A percentile compares a stretch with the other conserved stretches of the same genome.
These are phyloP conservation scores for Naganishia liquefaciens DNA, from an alignment of 1,284 basidiomycete species.

Conservation along the genomic window DNA sequence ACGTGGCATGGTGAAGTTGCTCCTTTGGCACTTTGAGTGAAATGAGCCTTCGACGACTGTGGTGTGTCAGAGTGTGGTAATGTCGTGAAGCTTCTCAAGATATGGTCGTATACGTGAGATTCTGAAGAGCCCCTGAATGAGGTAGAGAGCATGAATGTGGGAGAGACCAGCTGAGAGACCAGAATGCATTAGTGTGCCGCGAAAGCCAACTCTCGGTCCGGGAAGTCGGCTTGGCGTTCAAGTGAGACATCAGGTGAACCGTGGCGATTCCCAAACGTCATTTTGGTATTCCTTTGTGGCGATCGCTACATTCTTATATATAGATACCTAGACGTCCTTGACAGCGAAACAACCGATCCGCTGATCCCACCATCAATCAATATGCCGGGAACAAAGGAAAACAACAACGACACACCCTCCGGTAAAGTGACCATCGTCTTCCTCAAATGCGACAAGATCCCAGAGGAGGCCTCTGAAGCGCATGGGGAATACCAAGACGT, in stretches of 20 bases:
- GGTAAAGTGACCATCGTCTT: slow-evolving; percentile 37
- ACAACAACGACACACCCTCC: slow-evolving; percentile 1
- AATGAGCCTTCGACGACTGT: too few species aligned
- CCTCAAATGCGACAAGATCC: slow-evolving; percentile 39
- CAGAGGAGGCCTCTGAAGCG: slow-evolving; percentile 38
- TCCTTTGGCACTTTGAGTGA: too few species aligned
- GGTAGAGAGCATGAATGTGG: too few species aligned
- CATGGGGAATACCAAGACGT: slow-evolving; percentile 42
- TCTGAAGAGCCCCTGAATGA: too few species aligned
- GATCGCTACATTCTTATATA: background rate
- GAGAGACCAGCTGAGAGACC: too few species aligned
- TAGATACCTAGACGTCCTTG: too few species aligned
- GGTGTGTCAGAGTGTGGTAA: too few species aligned
- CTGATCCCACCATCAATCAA: background rate
- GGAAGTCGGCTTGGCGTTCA: background rate
- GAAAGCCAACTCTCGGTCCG: too few species aligned
- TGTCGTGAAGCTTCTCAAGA: too few species aligned
- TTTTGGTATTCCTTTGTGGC: background rate
- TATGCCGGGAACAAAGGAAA: background rate
- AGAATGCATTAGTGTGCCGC: too few species aligned
- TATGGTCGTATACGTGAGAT: too few species aligned
- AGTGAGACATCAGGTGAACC: background rate
- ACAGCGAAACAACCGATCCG: too few species aligned
- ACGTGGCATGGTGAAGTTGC: background rate
- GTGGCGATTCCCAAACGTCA: background rate